These are phyloP conservation scores for Ensete glaucum DNA, from an alignment of 176 grass and related monocot genomes.

Conservation along the genomic window DNA sequence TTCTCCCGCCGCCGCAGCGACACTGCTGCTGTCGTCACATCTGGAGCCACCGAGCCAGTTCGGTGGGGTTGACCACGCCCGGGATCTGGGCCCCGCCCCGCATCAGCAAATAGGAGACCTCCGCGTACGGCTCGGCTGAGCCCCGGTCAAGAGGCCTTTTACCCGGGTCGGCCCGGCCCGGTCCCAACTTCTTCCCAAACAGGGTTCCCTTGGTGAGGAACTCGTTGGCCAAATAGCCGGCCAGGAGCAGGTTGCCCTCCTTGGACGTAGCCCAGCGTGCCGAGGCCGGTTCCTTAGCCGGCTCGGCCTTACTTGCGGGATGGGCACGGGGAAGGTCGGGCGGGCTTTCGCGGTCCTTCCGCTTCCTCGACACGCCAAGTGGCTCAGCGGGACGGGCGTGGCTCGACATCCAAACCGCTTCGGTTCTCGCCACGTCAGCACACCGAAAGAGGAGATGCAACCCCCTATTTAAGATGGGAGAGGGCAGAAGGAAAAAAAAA, in stretches of 20 bases:
- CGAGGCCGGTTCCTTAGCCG: not conserved
- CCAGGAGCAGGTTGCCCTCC: slow-evolving; percentile 7
- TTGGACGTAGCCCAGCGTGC: too few species aligned
- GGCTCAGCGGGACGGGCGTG: not conserved
- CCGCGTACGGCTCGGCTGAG: not conserved
- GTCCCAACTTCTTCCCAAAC: not conserved
- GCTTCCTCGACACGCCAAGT: slow-evolving; percentile 14
- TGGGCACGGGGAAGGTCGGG: not conserved
- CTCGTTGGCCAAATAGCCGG: slow-evolving; percentile 20
- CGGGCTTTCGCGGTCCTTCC: slow-evolving; percentile 10
- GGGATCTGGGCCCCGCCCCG: slow-evolving; percentile 1
- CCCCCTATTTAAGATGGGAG: not conserved
- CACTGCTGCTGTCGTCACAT: not conserved
- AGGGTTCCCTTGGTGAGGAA: slow-evolving; percentile 17
- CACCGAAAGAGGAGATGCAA: not conserved
- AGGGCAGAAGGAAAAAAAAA: not conserved
- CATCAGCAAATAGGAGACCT: slow-evolving; percentile 12
- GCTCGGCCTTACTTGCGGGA: not conserved
- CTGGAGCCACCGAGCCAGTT: slow-evolving; percentile 11
- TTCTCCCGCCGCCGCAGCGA: too few species aligned
- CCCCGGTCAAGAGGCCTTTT: not conserved
- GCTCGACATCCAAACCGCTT: not conserved
- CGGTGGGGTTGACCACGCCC: slow-evolving; percentile 6
- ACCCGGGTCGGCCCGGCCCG: not conserved
- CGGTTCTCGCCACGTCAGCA: slow-evolving; percentile 7